Evolutionary conservation across 2,329 filamentous ascomycete genomes (phyloP), one percentile per base, ranked within the genome.

Genomic region (Epichloe sylvatica): DNA sequence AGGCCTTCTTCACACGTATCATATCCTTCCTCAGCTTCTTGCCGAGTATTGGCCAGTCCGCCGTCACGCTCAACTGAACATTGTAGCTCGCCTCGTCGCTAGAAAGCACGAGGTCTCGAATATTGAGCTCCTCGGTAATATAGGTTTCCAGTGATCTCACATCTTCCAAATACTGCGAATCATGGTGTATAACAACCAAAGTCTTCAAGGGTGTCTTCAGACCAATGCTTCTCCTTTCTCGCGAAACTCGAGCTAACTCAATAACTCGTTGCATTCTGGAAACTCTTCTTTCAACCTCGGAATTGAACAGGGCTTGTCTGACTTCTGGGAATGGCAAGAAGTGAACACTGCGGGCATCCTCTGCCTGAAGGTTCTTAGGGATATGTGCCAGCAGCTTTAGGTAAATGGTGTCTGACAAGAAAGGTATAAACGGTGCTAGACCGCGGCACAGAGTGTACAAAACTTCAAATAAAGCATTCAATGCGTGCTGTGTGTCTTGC

Each of bases 11-110:
- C 57, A 97, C 89, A 63, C 84, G 87, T 56, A 82, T 80, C 56
- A 89, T 86, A 60, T 96, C 90, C 69, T 95, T 96, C 76, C 94
- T 94, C 58, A 97, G 77, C 72, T 97, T 97, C 78, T 95, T 95
- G 56, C 92, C 92, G 15, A 98, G 76, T 2, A 86, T 84, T 13
- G 92, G 89, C 84, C 92, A 96, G 67, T 98, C 92, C 7, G 89
- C 90, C 38, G 78, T 80, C 15, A 91, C 87, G 53, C 85, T 88
- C 70, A 96, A 94, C 62, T 92, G 83, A 43, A 98, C 89, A 49
- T 89, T 86, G 71, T 96, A 96, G 64, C 84, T 86, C 49, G 80
- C 83, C 69, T 97, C 92, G 55, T 97, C 89, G 7, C 79, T 82
- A 3, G 87, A 88, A 48, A 96, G 75, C 11, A 95, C 73, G 30